Evolutionary conservation across 2,329 filamentous ascomycete species (phyloP), one percentile per base, ranked within the genome.

Genomic region (Bipolaris sorokiniana): DNA sequence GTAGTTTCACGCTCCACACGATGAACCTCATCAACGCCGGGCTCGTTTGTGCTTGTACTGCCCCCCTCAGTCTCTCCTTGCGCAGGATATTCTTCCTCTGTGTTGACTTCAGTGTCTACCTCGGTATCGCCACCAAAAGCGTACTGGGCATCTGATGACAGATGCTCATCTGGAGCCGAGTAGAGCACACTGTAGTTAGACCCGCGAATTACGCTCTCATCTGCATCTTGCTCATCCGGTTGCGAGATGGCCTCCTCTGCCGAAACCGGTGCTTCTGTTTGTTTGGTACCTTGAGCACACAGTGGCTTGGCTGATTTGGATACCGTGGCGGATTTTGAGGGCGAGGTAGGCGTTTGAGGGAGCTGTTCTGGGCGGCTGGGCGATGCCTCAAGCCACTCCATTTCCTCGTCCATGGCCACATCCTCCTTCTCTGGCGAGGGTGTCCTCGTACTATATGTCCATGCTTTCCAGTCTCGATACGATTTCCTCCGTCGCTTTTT

Each of bases 391-490:
- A 63, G 22, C 1, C 47, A 56, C 10, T 62, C 66, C 3, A 59
- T 40, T 7, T 64, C 65, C 2, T 66, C 63, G 20, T 71, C 66
- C 31, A 53, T 54, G n/a, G 46, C 50, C n/a, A 20, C 52, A 13
- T 71, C 63, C 60, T 82, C 77, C 33, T 81, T 82, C 68, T 89
- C 84, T 2, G 91, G 90, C 50, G 88, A 93, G 7, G 86, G 87
- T 1, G 90, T 89, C 54, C 86, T 84, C 68, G 88, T 90, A 20
- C 83, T 82, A 67, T 93, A 90, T 61, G 84, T 88, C 94, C 94
- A 97, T 26, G 85, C 81, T 28, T 81, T 84, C 67, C 86, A 88
- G 49, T 86, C 81, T 42, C 87, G 86, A 7, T 88, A 86, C 26
- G 86, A 86, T 70, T 91, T 93, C 55, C 88, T 87, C 49, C 85